Percentiles rank a stretch among this genome's conserved stretches.
Conservation (phyloP, 495 filamentous ascomycete genomes). For the Hypoxylon perforatum region DNA sequence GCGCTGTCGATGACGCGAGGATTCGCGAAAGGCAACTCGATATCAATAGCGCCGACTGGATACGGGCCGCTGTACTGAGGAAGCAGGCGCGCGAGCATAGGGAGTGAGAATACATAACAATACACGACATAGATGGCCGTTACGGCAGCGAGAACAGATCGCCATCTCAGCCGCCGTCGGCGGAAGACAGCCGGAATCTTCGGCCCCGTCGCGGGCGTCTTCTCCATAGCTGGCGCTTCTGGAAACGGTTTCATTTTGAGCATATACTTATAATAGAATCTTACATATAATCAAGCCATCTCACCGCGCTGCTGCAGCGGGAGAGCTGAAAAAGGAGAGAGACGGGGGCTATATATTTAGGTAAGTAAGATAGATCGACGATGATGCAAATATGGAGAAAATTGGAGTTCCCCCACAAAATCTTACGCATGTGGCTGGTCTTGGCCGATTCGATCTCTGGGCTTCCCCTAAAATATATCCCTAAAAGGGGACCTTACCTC, state of each 20-base stretch:
- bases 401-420: constrained; percentile 9
- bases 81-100: constrained; percentile 55
- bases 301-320: neutral
- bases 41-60: constrained; percentile 58
- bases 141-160: constrained; percentile 38
- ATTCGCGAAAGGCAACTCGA: constrained; percentile 54
- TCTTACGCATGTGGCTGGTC: constrained; percentile 33
- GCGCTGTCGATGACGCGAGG: constrained; percentile 47
- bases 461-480: neutral
- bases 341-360: neutral
- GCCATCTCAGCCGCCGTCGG: constrained; percentile 41
- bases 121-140: constrained; percentile 47
- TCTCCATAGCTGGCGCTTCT: constrained; percentile 15
- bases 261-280: neutral
- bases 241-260: constrained; percentile 32
- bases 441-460: neutral
- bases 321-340: neutral
- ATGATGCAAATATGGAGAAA: constrained; percentile 29
- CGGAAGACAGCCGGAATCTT: constrained; percentile 14
- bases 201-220: neutral
- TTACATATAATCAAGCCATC: constrained; percentile 2
- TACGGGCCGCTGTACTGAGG: constrained; percentile 61
- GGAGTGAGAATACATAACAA: constrained; percentile 53
- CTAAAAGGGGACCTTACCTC: neutral
- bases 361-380: neutral